Evolutionary conservation across 768 basidiomycete species (phyloP).

Genomic region (Tylopilus sp.): DNA sequence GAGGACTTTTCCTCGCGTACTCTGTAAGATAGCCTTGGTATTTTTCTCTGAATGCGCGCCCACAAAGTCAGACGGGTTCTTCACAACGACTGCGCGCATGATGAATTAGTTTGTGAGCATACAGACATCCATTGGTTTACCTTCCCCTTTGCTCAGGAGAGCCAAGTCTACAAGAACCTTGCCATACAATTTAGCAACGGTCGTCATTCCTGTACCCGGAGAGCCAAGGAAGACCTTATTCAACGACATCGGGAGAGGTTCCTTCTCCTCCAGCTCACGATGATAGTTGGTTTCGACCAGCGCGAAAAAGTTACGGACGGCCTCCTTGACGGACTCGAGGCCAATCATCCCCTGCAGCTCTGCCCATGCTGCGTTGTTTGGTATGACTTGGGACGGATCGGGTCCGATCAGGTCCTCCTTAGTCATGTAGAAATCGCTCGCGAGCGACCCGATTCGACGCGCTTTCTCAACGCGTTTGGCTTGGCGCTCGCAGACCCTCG

Average conservation of each 20-base stretch:
- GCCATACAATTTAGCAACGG: constrained; percentile 67
- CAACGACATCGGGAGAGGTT: constrained; percentile 51
- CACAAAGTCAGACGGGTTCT: constrained; percentile 68
- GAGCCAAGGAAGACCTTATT: constrained; percentile 67
- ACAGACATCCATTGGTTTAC: constrained; percentile 29
- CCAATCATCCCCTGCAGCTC: constrained; percentile 54
- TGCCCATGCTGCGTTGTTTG: constrained; percentile 47
- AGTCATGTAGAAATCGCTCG: constrained; percentile 48
- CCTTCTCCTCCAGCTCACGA: constrained; percentile 54
- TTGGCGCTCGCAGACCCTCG: constrained; percentile 51
- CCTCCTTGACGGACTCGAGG: constrained; percentile 53
- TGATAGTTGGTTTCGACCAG: constrained; percentile 53
- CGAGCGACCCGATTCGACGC: constrained; percentile 36
- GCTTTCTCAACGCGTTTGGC: constrained; percentile 44
- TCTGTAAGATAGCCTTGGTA: constrained; percentile 61
- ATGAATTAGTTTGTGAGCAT: neutral
- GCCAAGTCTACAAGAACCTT: constrained; percentile 58
- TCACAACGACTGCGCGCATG: constrained; percentile 48
- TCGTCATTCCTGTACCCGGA: constrained; percentile 72
- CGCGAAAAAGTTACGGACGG: constrained; percentile 46
- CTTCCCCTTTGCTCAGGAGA: constrained; percentile 70
- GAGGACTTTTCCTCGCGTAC: constrained; percentile 60
- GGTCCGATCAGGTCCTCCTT: constrained; percentile 65
- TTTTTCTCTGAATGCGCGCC: constrained; percentile 55
- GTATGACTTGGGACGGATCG: constrained; percentile 50